phyloP scores from a whole-genome alignment of 179 eudicot species.

The Dionaea muscipula region DNA sequence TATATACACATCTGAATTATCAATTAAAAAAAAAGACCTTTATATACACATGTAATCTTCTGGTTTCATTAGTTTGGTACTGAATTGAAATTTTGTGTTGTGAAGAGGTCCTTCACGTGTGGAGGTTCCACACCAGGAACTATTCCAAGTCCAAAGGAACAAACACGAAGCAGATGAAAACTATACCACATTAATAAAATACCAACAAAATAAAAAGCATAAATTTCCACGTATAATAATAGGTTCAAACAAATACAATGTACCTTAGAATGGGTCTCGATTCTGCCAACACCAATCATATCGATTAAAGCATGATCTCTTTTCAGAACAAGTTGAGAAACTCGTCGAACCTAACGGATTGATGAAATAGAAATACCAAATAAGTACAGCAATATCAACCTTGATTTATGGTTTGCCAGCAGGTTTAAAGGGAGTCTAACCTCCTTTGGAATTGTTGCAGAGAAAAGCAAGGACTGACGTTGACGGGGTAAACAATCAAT shows the following conservation, averaged over 20 bases:
- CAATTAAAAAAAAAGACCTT: too few species aligned
- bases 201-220: neutral
- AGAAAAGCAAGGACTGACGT: constrained; percentile 70
- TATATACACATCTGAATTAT: too few species aligned
- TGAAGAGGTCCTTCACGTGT: too few species aligned
- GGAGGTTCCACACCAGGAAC: too few species aligned
- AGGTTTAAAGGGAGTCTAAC: constrained; percentile 19
- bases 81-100: too few species aligned
- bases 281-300: constrained; percentile 48
- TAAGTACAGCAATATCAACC: neutral
- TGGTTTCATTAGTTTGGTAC: too few species aligned
- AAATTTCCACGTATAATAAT: neutral
- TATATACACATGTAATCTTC: too few species aligned
- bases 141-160: too few species aligned
- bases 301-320: constrained; percentile 70
- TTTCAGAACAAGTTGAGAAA: constrained; percentile 82
- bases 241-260: constrained; percentile 1
- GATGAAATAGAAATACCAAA: constrained; percentile 4
- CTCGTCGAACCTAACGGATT: constrained; percentile 67
- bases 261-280: constrained; percentile 68
- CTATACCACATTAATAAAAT: neutral
- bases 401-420: neutral
- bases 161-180: too few species aligned
- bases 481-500: constrained; percentile 88
- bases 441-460: constrained; percentile 91